These are phyloP conservation scores for Rubroboletus satanas DNA, from an alignment of 768 basidiomycete species.

Conservation along the genomic window DNA sequence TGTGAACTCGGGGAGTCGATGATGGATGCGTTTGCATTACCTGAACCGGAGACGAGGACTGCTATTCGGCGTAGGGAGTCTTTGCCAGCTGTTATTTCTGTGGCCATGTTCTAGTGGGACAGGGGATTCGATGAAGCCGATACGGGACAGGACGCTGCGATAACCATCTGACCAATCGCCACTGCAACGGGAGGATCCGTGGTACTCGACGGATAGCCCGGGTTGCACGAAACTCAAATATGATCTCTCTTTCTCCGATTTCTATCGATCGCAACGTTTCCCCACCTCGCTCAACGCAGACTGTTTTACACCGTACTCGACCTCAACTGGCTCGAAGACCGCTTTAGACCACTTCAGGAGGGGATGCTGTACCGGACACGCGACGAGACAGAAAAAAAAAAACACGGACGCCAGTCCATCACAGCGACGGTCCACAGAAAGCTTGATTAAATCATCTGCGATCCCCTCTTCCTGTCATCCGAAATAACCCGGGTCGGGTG, in stretches of 20 bases:
- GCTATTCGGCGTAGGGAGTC: slow-evolving; percentile 14
- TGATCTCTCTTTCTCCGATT: neutral
- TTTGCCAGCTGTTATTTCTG: neutral
- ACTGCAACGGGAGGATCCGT: neutral
- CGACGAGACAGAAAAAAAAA: neutral
- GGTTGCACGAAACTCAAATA: neutral
- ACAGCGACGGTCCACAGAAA: neutral
- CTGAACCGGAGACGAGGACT: slow-evolving; percentile 64
- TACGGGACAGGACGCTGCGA: neutral
- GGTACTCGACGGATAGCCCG: neutral
- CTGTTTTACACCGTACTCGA: neutral
- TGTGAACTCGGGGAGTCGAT: neutral
- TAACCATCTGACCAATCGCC: neutral
- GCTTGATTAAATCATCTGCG: neutral
- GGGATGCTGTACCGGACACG: neutral
- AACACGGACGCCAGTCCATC: no score
- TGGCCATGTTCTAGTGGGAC: neutral
- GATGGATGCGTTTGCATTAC: slow-evolving; percentile 27
- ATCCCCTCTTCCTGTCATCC: neutral
- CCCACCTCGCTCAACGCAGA: neutral
- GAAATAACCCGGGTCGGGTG: neutral
- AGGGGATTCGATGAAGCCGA: neutral
- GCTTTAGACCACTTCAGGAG: neutral
- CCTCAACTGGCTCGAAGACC: neutral
- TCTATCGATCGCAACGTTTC: neutral